phyloP scores from a whole-genome alignment of 2,329 filamentous ascomycete genomes.

The Cladosporium sp. region DNA sequence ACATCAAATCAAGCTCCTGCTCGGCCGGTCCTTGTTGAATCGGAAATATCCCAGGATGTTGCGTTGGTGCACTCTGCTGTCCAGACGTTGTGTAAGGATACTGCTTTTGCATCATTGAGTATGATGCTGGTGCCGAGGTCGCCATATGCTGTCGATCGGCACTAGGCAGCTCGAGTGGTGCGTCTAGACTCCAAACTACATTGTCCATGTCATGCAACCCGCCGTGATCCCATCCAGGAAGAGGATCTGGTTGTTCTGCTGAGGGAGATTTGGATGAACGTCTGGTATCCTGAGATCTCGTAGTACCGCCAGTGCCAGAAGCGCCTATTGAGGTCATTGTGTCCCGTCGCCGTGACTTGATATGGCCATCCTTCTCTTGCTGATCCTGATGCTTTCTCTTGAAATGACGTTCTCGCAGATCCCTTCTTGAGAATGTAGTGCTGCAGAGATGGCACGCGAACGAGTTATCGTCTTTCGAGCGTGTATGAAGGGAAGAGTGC shows the following conservation, averaged over 20 bases:
- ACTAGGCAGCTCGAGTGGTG: neutral
- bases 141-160: no score
- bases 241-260: neutral
- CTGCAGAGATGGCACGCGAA: slow-evolving; percentile 37
- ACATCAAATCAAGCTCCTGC: no score
- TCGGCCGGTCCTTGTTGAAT: no score
- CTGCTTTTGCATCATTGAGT: no score
- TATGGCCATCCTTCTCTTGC: slow-evolving; percentile 22
- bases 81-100: no score
- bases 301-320: neutral
- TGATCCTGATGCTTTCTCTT: slow-evolving; percentile 36
- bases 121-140: no score
- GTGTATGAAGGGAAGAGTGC: slow-evolving; percentile 37
- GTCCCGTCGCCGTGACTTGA: neutral
- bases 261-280: neutral
- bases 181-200: neutral
- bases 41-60: no score
- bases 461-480: slow-evolving; percentile 16
- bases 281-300: neutral
- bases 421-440: slow-evolving; percentile 39
- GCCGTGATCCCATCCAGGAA: neutral
- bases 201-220: neutral
- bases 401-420: slow-evolving; percentile 40
- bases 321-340: slow-evolving; percentile 1
- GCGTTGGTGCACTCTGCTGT: no score